Base-by-base conservation (phyloP, 495 filamentous ascomycete genomes). In the Penicillium soppii region DNA sequence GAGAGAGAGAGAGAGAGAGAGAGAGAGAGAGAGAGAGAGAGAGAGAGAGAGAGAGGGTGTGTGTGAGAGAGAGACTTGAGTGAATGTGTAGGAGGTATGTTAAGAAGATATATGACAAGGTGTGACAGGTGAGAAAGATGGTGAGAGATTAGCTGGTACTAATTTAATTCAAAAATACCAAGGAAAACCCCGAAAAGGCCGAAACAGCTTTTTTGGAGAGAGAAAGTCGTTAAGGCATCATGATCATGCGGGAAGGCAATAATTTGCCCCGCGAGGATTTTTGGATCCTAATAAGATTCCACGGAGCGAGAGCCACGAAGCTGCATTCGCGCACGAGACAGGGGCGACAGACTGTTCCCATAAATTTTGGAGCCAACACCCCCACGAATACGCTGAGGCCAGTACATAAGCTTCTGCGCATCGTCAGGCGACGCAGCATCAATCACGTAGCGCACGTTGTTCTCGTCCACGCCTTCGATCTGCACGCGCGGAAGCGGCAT, bases 391-490 rank as follows among this genome's bases (percentile, higher is more conserved):
- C 60, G 59, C 27, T 56, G 63, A 1, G 68, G 62, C 70, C 71
- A 74, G 46, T 52, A 65, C 59, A 71, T 68, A 12, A 73, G 50
- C 32, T 57, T 65, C 20, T 68, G 66, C 10, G 70, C 65, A 36
- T 62, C 64, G 32, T 48, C 56, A 4, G 57, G 47, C 1, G 61
- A 58, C 0, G 67, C 55, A 15, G 65, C 59, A 20, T 67, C 64
- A 9, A 71, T 59, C 25, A 69, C 47, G 36, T 71, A 71, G 35
- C 59, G 56, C 7, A 71, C 67, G 40, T 71, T 71, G 39, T 74
- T 71, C 29, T 67, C 61, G 25, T 74, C 73, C 9, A 74, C 67
- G 9, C 65, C 64, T 22, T 72, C 64, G 29, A 73, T 65, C 22
- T 68, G 66, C 6, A 69, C 57, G 6, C 57, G 64, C 5, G 70